Conservation (phyloP, 139 green algal species). For the Pycnococcus provasolii region DNA sequence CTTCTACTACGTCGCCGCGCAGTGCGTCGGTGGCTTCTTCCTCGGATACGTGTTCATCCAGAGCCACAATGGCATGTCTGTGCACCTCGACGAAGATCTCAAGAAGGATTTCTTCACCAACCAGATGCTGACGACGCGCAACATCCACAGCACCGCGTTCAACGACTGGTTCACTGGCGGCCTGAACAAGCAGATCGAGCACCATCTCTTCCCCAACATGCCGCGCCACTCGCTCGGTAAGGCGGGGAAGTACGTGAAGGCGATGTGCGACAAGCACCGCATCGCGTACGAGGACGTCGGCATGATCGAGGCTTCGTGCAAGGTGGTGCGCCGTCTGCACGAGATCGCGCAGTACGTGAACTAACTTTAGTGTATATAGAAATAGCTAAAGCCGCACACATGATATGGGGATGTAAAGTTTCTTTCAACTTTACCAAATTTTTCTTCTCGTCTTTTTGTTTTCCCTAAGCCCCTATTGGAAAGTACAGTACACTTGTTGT, state of each 20-base stretch:
- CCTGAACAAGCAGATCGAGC: slow-evolving; percentile 57
- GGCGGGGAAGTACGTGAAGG: slow-evolving; percentile 26
- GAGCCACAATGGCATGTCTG: slow-evolving; percentile 68
- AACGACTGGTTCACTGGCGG: slow-evolving; percentile 59
- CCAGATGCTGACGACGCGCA: slow-evolving; percentile 54
- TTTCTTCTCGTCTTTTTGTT: too few relatives aligned
- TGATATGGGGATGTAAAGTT: too few relatives aligned
- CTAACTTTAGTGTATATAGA: too few relatives aligned
- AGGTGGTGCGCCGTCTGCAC: too few relatives aligned
- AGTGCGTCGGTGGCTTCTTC: slow-evolving; percentile 44
- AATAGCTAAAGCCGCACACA: too few relatives aligned
- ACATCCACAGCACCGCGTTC: slow-evolving; percentile 41
- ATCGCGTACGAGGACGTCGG: not conserved
- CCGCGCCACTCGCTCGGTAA: slow-evolving; percentile 46
- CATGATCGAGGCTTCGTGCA: slow-evolving; percentile 31
- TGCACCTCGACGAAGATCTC: slow-evolving; percentile 40
- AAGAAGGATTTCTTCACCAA: slow-evolving; percentile 45
- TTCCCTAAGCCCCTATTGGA: too few relatives aligned
- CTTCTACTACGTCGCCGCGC: slow-evolving; percentile 7
- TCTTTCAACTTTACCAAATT: too few relatives aligned
- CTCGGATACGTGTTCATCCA: slow-evolving; percentile 60
- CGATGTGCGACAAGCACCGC: slow-evolving; percentile 32
- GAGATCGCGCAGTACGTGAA: too few relatives aligned
- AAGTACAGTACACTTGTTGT: too few relatives aligned
- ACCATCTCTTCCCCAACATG: slow-evolving; percentile 53